A percentile compares a stretch with the other conserved stretches of the same genome.
Evolutionary conservation across 2,329 filamentous ascomycete species (phyloP).

Genomic region (Curvularia lunata): DNA sequence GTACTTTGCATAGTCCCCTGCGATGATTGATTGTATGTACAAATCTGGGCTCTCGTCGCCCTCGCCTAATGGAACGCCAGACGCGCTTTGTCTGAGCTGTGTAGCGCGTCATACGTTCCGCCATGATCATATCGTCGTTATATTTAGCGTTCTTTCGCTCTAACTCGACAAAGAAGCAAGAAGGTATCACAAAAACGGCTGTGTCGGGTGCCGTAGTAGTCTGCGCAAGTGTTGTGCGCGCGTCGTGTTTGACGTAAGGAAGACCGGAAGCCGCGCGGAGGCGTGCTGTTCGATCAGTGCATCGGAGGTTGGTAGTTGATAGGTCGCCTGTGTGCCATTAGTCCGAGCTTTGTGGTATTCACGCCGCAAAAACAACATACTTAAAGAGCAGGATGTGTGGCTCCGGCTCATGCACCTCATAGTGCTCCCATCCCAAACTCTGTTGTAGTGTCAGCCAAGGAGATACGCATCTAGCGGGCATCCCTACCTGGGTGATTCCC

Average conservation of each 20-base stretch:
- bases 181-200: conserved; percentile 26
- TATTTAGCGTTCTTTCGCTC: conserved; percentile 43
- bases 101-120: conserved; percentile 35
- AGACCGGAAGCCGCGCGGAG: conserved; percentile 7
- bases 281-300: conserved; percentile 37
- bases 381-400: conserved; percentile 99
- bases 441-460: conserved; percentile 50
- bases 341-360: conserved; percentile 3
- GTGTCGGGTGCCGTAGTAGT: conserved; percentile 20
- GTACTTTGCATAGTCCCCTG: conserved; percentile 17
- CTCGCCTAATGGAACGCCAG: conserved; percentile 23
- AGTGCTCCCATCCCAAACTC: conserved; percentile 99
- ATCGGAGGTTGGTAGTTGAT: conserved; percentile 80
- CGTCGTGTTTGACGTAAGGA: conserved; percentile 15
- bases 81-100: conserved; percentile 30
- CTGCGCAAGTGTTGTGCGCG: conserved; percentile 15
- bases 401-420: conserved; percentile 98
- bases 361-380: conserved; percentile 61
- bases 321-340: conserved; percentile 65
- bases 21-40: conserved; percentile 40
- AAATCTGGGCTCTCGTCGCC: conserved; percentile 31
- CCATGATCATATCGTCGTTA: conserved; percentile 50
- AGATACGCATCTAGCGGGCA: neutral
- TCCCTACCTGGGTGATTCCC: conserved; percentile 88
- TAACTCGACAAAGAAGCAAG: conserved; percentile 42